These are phyloP conservation scores for Pseudonectria buxi DNA, from an alignment of 2,329 filamentous ascomycete genomes.

Conservation along the genomic window DNA sequence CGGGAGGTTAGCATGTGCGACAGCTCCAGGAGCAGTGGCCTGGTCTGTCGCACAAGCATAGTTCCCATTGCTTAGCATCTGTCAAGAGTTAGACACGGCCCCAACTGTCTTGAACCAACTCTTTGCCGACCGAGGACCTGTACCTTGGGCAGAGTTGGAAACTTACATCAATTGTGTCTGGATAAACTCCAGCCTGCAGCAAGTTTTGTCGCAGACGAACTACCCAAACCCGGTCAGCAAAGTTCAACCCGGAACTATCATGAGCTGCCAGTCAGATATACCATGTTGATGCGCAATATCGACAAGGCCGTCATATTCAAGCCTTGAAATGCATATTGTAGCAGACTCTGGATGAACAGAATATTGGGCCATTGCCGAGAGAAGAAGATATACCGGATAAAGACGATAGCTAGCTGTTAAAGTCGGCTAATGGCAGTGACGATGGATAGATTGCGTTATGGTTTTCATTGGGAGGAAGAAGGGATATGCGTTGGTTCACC, in stretches of 20 bases:
- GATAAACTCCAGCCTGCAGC: slow-evolving; percentile 39
- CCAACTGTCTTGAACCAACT: not conserved
- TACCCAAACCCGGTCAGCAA: no score
- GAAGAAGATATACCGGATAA: no score
- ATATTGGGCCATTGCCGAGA: no score
- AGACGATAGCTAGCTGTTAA: no score
- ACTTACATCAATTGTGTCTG: slow-evolving; percentile 41
- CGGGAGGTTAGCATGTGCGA: no score
- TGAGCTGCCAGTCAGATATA: slow-evolving; percentile 34
- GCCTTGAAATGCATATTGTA: slow-evolving; percentile 48
- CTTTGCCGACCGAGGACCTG: not conserved
- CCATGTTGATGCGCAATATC: slow-evolving; percentile 47
- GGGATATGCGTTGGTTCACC: no score
- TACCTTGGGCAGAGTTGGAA: not conserved
- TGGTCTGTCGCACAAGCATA: not conserved
- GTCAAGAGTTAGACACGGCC: not conserved
- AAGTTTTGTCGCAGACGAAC: slow-evolving; percentile 35
- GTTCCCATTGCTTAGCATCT: not conserved
- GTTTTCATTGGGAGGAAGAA: no score
- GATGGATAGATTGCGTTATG: no score
- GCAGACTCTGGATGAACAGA: slow-evolving; percentile 7
- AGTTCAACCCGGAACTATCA: no score
- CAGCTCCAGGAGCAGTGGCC: not conserved
- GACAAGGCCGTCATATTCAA: slow-evolving; percentile 56
- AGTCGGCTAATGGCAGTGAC: no score